phyloP scores from a whole-genome alignment of 108 stramenopile species.

The Nitzschia sp. region DNA sequence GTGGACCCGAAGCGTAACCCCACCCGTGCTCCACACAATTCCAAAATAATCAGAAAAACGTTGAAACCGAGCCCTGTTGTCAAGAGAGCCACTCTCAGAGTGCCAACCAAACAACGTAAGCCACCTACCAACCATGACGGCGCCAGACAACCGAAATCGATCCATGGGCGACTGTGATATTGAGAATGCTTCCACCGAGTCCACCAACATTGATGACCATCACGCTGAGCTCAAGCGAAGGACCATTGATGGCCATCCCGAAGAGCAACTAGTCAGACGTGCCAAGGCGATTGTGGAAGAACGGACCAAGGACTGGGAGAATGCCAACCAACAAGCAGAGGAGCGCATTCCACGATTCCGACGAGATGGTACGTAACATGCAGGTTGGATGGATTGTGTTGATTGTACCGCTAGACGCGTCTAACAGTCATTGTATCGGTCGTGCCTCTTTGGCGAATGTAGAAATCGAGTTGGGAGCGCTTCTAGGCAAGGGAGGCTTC shows the following conservation, averaged over 20 bases:
- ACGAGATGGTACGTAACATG: conserved; percentile 41
- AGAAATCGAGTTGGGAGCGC: conserved; percentile 54
- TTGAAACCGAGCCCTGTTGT: too few species aligned
- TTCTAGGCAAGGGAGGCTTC: conserved; percentile 70
- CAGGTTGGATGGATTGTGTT: neutral
- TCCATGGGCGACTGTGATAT: too few species aligned
- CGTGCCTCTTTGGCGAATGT: neutral
- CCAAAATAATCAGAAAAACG: too few species aligned
- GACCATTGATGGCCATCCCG: conserved; percentile 50
- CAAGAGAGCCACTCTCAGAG: too few species aligned
- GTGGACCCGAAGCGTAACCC: too few species aligned
- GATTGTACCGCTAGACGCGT: neutral
- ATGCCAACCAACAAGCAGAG: conserved; percentile 59
- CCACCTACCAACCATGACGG: too few species aligned
- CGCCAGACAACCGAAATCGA: too few species aligned
- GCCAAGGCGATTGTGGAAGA: conserved; percentile 56
- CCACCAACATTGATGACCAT: too few species aligned
- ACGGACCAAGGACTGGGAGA: conserved; percentile 50
- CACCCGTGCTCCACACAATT: too few species aligned
- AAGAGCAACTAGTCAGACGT: conserved; percentile 45
- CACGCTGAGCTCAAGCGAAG: too few species aligned
- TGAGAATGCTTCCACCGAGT: too few species aligned
- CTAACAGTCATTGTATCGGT: neutral
- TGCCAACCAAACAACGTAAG: too few species aligned
- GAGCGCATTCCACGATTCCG: conserved; percentile 55